phyloP scores from a whole-genome alignment of 2,329 filamentous ascomycete species.

The Colletotrichum tabaci region DNA sequence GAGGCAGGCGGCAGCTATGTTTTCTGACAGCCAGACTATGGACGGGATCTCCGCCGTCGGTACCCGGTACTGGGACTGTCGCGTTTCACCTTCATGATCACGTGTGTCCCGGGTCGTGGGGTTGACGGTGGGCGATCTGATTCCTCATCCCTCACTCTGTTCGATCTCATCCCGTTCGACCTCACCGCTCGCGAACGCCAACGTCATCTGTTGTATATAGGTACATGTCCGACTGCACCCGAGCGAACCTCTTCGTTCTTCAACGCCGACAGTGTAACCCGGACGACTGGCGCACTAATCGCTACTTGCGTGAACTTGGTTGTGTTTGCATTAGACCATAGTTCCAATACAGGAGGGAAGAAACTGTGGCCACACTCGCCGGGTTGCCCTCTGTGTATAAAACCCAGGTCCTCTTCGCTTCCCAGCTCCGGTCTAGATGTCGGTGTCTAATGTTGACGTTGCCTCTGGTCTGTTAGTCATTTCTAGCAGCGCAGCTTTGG shows the following conservation, averaged over 20 bases:
- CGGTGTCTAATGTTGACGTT: background rate
- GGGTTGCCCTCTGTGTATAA: background rate
- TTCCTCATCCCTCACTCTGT: background rate
- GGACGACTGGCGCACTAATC: background rate
- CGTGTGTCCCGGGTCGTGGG: conserved; percentile 30
- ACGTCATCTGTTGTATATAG: background rate
- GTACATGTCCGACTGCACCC: background rate
- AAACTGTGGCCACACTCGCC: background rate
- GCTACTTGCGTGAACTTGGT: background rate
- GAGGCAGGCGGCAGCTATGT: background rate
- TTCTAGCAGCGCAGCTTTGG: background rate
- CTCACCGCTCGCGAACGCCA: conserved; percentile 3
- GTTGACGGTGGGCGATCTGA: conserved; percentile 2
- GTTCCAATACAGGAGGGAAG: background rate
- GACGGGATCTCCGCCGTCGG: conserved; percentile 26
- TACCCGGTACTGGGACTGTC: conserved; percentile 30
- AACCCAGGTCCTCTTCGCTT: background rate
- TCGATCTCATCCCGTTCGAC: background rate
- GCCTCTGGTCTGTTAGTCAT: background rate
- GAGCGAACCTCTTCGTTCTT: background rate
- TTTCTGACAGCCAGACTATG: background rate
- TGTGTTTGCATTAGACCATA: background rate
- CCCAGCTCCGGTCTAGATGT: background rate
- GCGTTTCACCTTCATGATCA: conserved; percentile 38
- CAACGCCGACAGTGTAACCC: background rate